phyloP scores from a whole-genome alignment of 371 early-diverging fungal genomes.

The Apophysomyces elegans region DNA sequence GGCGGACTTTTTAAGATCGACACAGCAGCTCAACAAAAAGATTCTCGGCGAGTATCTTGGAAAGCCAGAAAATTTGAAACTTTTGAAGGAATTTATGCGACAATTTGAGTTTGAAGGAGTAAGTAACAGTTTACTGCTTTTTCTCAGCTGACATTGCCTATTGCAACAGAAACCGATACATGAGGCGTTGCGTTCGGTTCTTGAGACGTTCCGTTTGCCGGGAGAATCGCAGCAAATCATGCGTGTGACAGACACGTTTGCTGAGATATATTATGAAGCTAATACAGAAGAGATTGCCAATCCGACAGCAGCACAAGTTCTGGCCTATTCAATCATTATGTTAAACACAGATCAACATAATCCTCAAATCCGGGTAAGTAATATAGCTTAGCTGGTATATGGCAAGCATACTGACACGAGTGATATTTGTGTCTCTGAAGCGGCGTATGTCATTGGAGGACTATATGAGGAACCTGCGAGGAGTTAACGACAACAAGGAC shows the following conservation, averaged over 20 bases:
- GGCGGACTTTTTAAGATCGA: slow-evolving; percentile 73
- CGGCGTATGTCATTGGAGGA: slow-evolving; percentile 87
- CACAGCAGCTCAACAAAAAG: slow-evolving; percentile 80
- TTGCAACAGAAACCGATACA: slow-evolving; percentile 72
- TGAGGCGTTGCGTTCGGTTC: slow-evolving; percentile 82
- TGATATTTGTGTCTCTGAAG: slow-evolving; percentile 22
- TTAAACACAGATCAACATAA: slow-evolving; percentile 96
- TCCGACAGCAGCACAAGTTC: slow-evolving; percentile 77
- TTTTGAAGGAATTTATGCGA: slow-evolving; percentile 80
- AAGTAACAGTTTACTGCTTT: slow-evolving; percentile 20
- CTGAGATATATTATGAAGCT: slow-evolving; percentile 73
- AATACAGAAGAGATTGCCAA: slow-evolving; percentile 68
- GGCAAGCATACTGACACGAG: not conserved
- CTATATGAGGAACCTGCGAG: slow-evolving; percentile 81
- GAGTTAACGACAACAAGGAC: slow-evolving; percentile 76
- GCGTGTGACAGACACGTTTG: slow-evolving; percentile 88
- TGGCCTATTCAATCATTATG: slow-evolving; percentile 91
- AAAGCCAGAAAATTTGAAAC: slow-evolving; percentile 77
- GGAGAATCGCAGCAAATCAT: slow-evolving; percentile 96
- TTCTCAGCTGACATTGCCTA: not conserved
- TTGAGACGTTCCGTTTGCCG: slow-evolving; percentile 89
- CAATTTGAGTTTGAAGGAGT: slow-evolving; percentile 83
- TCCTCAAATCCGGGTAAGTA: slow-evolving; percentile 73
- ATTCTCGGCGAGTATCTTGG: slow-evolving; percentile 89
- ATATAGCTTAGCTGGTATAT: not conserved